Base-by-base conservation (phyloP, 768 basidiomycete species). In the Lentinula lateritia region DNA sequence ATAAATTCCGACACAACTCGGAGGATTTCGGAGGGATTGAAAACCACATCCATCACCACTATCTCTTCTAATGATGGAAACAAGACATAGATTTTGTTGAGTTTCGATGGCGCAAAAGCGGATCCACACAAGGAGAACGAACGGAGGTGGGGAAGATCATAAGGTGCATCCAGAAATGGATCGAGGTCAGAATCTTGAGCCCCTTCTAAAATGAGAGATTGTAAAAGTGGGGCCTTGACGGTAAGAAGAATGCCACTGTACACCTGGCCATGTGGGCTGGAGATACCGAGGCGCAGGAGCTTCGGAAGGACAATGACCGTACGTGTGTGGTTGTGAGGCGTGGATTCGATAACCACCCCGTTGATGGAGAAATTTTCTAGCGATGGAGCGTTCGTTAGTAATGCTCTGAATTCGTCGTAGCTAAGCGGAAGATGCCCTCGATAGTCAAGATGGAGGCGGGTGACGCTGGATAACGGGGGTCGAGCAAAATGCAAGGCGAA, bases 381-480 rank as follows among this genome's bases (percentile, higher is more conserved):
- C 35, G 50, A 50, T 1, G 70, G 69, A 5, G 76, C 71, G 0
- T 71, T 62, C 4, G 71, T 73, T n/a, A 80, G n/a, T n/a, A 80
- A 63, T 5, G 64, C 63, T 15, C 68, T 65, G 57, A 83, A 76
- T 4, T 70, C 68, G 13, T 64, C 59, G 64, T 75, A 78, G 5
- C 65, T 65, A 6, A 81, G 67, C 20, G 77, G 73, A 4, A 78
- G 54, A 2, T 66, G 50, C 10, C 67, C 45, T 69, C 75, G 79
- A 52, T 80, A 76, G 56, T 81, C 79, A 39, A 84, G 72, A 61
- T 82, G 78, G 18, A 84, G 73, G 0, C 74, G 78, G 28, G 71
- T 75, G 5, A 80, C 65, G 4, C 62, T 60, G 0, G 67, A 32
- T 16, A 80, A 67, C 12, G 71, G 74, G 5, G 79, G 78, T 1